Evolutionary conservation across 2,329 filamentous ascomycete genomes (phyloP), one percentile per base, ranked within the genome.

Genomic region (Teratosphaeria zuluensis): DNA sequence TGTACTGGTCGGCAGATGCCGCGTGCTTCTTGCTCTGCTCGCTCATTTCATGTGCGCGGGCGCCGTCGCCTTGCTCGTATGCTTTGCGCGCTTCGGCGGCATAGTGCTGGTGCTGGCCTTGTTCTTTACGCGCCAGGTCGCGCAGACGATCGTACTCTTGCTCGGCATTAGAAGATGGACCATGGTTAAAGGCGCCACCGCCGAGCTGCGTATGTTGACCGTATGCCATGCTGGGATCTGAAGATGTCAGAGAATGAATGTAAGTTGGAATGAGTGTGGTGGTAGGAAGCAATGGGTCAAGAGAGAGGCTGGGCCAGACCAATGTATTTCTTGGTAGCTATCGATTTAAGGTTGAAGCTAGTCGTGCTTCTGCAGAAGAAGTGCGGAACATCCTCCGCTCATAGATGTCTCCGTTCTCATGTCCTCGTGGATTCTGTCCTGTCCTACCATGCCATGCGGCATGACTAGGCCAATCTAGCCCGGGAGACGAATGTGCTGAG

Each of bases 91-190:
- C 78, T 81, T 88, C 84, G 53, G 69, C 67, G 19, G 71, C 70
- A 77, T 89, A 95, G 56, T 82, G 80, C 63, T 84, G 84, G 65
- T 90, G 88, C 77, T 94, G 90, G 56, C 80, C 78, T 59, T 88
- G 90, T 79, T 96, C 92, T 68, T 85, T 80, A 63, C 89, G 85
- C 19, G 92, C 94, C 19, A 92, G 81, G 66, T 87, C 86, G 69
- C 94, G 90, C 52, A 97, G 82, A 57, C 90, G 88, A 72, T 97
- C 92, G 75, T 97, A 97, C 77, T 97, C 92, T 66, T 81, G 84
- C 78, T 97, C 92, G 58, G 84, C 80, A 60, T 86, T 81, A 65
- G 78, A 77, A 70, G 83, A 84, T 65, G 85, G 80, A 60, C 80
- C 81, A 72, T 90, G 86, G 74, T 86, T 89, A 78, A 92, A 90